Conservation (phyloP, 73 alveolate genomes). For the Durusdinium trenchii region DNA sequence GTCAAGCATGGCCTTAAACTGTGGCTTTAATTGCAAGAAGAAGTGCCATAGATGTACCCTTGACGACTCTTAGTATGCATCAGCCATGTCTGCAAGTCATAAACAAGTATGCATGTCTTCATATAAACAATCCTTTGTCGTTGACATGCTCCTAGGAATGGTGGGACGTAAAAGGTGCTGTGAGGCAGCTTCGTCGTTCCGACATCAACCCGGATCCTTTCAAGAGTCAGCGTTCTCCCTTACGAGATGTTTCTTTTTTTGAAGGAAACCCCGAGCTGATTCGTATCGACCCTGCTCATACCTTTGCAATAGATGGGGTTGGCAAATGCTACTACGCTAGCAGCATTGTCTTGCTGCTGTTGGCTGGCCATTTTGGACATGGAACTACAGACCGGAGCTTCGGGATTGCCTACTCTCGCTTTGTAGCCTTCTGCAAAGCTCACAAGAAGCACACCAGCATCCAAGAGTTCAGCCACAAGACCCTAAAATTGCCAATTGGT, state of each 20-base stretch:
- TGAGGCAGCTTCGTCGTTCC: background rate
- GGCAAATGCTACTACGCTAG: slow-evolving; percentile 32
- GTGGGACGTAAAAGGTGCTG: background rate
- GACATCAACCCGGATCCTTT: background rate
- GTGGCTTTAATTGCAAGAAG: background rate
- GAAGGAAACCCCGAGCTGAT: background rate
- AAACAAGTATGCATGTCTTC: too few relatives aligned
- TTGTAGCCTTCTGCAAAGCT: background rate
- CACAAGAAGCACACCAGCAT: background rate
- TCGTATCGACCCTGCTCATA: slow-evolving; percentile 58
- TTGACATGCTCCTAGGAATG: too few relatives aligned
- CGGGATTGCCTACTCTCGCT: background rate
- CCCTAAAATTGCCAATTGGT: background rate
- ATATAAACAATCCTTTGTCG: too few relatives aligned
- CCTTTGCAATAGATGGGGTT: slow-evolving; percentile 55
- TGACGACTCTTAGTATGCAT: too few relatives aligned
- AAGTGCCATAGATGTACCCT: slow-evolving; percentile 40
- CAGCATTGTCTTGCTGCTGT: background rate
- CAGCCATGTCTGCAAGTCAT: too few relatives aligned
- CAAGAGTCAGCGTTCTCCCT: background rate
- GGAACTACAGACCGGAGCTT: background rate
- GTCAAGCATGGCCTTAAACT: background rate
- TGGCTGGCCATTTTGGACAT: slow-evolving; percentile 24
- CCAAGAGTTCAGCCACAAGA: slow-evolving; percentile 48
- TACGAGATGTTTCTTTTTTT: background rate